Evolutionary conservation across 2,329 filamentous ascomycete genomes (phyloP), one percentile per base, ranked within the genome.

Genomic region (Chaetomium olivaceum): DNA sequence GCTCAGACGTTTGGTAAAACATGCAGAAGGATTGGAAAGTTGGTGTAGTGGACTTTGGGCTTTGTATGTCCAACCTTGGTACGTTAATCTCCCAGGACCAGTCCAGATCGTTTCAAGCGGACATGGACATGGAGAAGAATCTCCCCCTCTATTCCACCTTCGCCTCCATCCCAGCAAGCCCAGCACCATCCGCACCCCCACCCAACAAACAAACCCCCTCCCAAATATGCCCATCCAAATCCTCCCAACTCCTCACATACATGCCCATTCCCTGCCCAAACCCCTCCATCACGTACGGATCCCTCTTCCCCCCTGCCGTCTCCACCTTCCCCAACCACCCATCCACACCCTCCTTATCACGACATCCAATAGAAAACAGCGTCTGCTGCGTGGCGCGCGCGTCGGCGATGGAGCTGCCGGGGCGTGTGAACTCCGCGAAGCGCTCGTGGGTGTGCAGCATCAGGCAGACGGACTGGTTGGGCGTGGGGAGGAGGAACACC

Each of bases 201-300:
- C 3, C 43, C 39, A 59, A 21, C 46, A 60, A 27, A 19, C n/a
- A 29, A 16, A 48, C 43, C 25, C 43, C 63, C 61, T 68, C 66
- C 66, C 66, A 66, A 5, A 68, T 46, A 64, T 68, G 66, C 21
- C 66, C 64, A 46, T 68, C 66, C 64, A 64, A 33, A 19, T 68
- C 66, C 27, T 48, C 55, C 58, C 61, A 66, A 43, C 66, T 68
- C 16, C 66, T 25, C 12, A n/a, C 36, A 39, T 68, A 66, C 64
- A 68, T 68, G 4, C 66, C 64, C 58, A 61, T 60, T 9, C n/a
- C 59, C 61, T 31, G 48, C 4, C 64, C 66, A 36, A 56, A 66
- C 2, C 27, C 58, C 58, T 63, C 27, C 66, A 68, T 59, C 27
- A 56, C 31, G 27, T 56, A 68, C 19, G 66, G 61, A 48, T 68